A percentile compares a stretch with the other conserved stretches of the same genome.
Evolutionary conservation across 2,329 filamentous ascomycete species (phyloP).

Genomic region (Hypoxylon sp.): DNA sequence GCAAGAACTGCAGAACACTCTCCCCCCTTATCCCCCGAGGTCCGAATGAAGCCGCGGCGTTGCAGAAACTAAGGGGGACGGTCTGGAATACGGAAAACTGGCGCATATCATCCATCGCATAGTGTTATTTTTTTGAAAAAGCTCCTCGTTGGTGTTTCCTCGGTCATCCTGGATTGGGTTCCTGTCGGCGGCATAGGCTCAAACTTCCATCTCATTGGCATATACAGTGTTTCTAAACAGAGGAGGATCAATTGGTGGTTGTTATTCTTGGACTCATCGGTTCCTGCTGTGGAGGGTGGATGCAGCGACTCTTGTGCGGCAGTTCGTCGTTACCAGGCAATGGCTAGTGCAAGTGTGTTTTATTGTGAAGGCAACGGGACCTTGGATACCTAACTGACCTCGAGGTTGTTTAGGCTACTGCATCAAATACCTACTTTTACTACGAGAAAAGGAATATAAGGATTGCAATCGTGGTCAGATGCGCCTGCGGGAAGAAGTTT

Average conservation of each 20-base stretch:
- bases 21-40: constrained; percentile 17
- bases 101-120: not conserved
- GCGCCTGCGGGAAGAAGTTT: not conserved
- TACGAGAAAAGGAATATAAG: not conserved
- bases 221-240: not conserved
- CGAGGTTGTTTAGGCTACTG: not conserved
- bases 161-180: not conserved
- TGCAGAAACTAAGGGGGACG: not conserved
- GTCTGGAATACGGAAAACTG: not conserved
- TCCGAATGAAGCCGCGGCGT: not conserved
- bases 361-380: not conserved
- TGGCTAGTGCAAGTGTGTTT: constrained; percentile 3
- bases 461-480: not conserved
- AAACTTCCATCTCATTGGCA: not conserved
- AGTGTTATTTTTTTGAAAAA: not conserved
- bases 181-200: not conserved
- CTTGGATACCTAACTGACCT: not conserved
- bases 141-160: not conserved
- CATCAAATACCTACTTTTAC: not conserved
- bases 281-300: not conserved
- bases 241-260: not conserved
- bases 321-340: not conserved
- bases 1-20: constrained; percentile 22
- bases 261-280: not conserved
- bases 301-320: constrained; percentile 1